Evolutionary conservation across 176 grass and related monocot genomes (phyloP).

Genomic region (Hordeum marinum): DNA sequence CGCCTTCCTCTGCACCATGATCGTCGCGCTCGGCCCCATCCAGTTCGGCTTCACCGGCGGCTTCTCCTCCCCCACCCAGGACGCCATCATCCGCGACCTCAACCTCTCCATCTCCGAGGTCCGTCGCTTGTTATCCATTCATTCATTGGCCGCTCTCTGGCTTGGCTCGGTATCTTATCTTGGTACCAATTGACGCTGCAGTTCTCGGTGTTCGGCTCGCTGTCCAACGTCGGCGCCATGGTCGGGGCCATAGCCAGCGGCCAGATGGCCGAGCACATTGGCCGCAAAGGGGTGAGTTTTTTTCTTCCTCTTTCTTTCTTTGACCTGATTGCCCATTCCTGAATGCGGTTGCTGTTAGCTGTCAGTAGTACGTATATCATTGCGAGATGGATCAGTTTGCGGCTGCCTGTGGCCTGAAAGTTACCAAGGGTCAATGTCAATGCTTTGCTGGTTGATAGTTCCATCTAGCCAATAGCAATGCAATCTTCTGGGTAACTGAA

Average conservation of each 20-base stretch:
- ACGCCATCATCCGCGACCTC: constrained; percentile 73
- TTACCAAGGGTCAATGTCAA: not conserved
- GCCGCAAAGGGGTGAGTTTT: constrained; percentile 74
- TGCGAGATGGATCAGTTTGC: not conserved
- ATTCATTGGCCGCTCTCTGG: not conserved
- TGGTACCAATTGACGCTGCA: not conserved
- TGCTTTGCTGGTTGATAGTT: not conserved
- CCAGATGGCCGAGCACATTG: constrained; percentile 90
- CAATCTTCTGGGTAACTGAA: not conserved
- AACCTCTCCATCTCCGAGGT: constrained; percentile 81
- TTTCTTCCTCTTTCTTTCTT: not conserved
- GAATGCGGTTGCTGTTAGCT: not conserved
- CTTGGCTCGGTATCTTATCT: not conserved
- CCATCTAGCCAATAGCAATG: not conserved
- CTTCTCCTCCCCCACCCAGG: constrained; percentile 83
- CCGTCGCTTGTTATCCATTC: accelerated
- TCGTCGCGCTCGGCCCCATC: constrained; percentile 88
- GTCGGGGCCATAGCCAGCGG: constrained; percentile 88
- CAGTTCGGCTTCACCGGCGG: constrained; percentile 95
- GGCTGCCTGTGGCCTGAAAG: not conserved
- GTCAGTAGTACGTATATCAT: not conserved
- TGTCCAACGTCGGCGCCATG: constrained; percentile 96
- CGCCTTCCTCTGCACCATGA: constrained; percentile 90
- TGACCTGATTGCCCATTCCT: not conserved
- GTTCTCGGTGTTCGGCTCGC: constrained; percentile 93